Conservation (phyloP, 2,329 filamentous ascomycete genomes). For the Phyllosticta citrichinensis region DNA sequence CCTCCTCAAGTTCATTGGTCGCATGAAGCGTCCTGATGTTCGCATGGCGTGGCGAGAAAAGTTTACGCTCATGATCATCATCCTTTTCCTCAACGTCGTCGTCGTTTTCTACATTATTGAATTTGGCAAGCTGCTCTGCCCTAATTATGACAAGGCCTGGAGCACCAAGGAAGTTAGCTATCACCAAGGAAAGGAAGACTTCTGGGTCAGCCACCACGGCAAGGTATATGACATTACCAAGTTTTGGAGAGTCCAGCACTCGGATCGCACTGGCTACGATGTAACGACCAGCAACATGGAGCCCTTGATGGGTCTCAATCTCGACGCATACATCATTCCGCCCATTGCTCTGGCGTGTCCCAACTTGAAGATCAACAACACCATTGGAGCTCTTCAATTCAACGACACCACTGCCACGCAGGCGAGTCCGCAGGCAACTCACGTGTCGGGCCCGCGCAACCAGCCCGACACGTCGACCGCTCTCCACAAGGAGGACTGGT, state of each 20-base stretch:
- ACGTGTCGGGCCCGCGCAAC: constrained; percentile 52
- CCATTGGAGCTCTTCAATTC: constrained; percentile 43
- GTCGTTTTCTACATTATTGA: constrained; percentile 88
- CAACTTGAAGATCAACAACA: constrained; percentile 54
- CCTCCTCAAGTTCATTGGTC: constrained; percentile 66
- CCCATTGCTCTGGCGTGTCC: constrained; percentile 67
- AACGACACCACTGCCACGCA: constrained; percentile 52
- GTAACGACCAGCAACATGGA: constrained; percentile 58
- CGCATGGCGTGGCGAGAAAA: constrained; percentile 98
- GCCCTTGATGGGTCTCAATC: constrained; percentile 63
- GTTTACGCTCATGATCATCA: constrained; percentile 69
- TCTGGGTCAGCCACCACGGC: constrained; percentile 78
- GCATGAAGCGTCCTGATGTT: constrained; percentile 95
- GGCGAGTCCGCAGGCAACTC: constrained; percentile 44
- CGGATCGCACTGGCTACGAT: constrained; percentile 52
- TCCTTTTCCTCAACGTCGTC: constrained; percentile 67
- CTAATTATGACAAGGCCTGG: constrained; percentile 88
- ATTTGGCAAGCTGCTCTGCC: constrained; percentile 78
- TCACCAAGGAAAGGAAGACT: constrained; percentile 66
- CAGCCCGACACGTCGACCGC: constrained; percentile 34
- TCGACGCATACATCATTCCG: constrained; percentile 78
- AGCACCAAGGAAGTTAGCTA: constrained; percentile 55
- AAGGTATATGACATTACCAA: constrained; percentile 86
- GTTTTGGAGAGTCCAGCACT: constrained; percentile 80
- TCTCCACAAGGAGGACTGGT: constrained; percentile 64